Percentiles rank a stretch among this genome's conserved stretches.
Conservation (phyloP, 2,329 filamentous ascomycete species). For the Huntiella savannae region DNA sequence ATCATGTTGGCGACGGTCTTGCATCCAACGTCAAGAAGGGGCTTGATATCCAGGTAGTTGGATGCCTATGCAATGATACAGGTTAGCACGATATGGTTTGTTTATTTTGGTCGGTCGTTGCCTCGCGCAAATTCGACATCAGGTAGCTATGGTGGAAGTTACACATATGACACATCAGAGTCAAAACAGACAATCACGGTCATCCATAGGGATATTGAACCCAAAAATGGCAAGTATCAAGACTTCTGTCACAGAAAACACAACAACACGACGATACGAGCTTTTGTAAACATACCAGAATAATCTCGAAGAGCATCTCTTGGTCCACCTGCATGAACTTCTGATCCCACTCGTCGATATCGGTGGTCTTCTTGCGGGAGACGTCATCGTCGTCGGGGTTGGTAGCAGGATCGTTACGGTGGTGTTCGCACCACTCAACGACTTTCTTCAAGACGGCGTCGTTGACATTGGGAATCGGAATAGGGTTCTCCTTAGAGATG, state of each 20-base stretch:
- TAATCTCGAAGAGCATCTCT: slow-evolving; percentile 99
- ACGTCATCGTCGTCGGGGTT: slow-evolving; percentile 78
- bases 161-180: background rate
- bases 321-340: slow-evolving; percentile 99
- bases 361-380: slow-evolving; percentile 91
- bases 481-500: slow-evolving; percentile 39
- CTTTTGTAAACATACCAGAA: slow-evolving; percentile 45
- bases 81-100: background rate
- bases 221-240: no score
- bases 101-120: background rate
- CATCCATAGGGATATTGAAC: no score
- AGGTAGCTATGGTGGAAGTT: background rate
- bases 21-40: slow-evolving; percentile 90
- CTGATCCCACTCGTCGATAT: slow-evolving; percentile 99
- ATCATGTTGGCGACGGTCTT: slow-evolving; percentile 99
- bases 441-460: slow-evolving; percentile 89
- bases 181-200: background rate
- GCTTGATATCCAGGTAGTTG: slow-evolving; percentile 98
- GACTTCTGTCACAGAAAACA: no score
- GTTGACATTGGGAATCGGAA: slow-evolving; percentile 86
- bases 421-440: slow-evolving; percentile 93
- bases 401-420: slow-evolving; percentile 72
- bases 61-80: slow-evolving; percentile 43
- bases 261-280: no score
- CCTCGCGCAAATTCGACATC: background rate